Evolutionary conservation across 176 grass and related monocot species (phyloP).

Genomic region (Oryza meyeriana): DNA sequence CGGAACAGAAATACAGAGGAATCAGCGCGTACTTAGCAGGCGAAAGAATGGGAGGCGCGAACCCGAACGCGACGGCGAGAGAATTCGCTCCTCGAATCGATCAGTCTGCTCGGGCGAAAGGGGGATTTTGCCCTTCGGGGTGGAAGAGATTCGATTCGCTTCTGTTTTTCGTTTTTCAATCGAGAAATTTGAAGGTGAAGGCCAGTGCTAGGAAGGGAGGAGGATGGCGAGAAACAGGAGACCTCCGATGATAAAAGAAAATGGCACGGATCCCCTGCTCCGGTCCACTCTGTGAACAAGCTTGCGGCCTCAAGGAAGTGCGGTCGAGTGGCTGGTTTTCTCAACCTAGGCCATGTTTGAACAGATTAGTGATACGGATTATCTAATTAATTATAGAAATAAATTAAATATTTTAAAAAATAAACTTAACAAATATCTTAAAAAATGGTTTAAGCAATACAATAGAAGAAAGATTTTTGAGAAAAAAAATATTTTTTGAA

Average conservation of each 20-base stretch:
- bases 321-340: too few species aligned
- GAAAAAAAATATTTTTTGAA: too few species aligned
- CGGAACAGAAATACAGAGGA: not conserved
- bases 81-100: not conserved
- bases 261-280: slow-evolving; percentile 12
- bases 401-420: too few species aligned
- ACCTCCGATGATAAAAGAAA: not conserved
- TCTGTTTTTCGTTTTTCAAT: not conserved
- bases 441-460: too few species aligned
- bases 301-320: not conserved
- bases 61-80: not conserved
- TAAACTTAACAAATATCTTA: too few species aligned
- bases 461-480: too few species aligned
- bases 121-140: not conserved
- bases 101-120: not conserved
- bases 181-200: not conserved
- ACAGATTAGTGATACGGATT: too few species aligned
- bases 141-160: slow-evolving; percentile 19
- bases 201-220: not conserved
- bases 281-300: not conserved
- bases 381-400: too few species aligned
- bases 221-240: not conserved
- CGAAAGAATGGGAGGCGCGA: not conserved
- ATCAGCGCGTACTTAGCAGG: not conserved
- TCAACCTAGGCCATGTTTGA: too few species aligned